phyloP scores from a whole-genome alignment of 257 asterid species.

The Ehretia macrophylla region DNA sequence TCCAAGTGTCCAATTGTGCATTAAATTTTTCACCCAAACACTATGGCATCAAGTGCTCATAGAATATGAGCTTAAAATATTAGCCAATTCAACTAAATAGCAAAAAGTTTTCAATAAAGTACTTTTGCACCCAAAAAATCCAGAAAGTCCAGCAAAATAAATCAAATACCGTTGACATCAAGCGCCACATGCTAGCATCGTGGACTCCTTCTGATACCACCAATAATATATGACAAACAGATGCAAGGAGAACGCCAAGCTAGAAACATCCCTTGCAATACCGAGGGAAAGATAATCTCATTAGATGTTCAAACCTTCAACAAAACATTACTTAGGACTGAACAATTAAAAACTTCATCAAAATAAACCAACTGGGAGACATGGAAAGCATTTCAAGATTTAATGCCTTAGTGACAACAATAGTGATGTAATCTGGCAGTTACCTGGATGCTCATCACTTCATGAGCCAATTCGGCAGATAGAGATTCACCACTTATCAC shows the following conservation, averaged over 20 bases:
- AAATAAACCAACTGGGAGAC: background rate
- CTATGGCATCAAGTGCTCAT: background rate
- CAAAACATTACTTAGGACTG: background rate
- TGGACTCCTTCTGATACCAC: conserved; percentile 90
- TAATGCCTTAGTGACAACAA: background rate
- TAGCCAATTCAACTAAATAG: background rate
- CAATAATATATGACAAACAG: conserved; percentile 71
- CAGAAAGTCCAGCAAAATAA: conserved; percentile 12
- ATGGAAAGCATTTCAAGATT: no score
- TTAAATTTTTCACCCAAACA: no score
- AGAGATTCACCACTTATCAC: conserved; percentile 71
- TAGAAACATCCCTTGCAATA: conserved; percentile 73
- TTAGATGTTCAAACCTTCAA: conserved; percentile 5
- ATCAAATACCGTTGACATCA: conserved; percentile 69
- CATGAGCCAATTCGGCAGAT: conserved; percentile 91
- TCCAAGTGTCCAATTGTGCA: background rate
- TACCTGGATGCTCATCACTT: conserved; percentile 95
- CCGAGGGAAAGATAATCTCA: conserved; percentile 23
- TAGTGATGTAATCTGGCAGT: conserved; percentile 9
- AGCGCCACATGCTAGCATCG: conserved; percentile 85
- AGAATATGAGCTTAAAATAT: background rate
- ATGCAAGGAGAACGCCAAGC: conserved; percentile 92
- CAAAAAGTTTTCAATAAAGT: background rate
- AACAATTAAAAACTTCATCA: background rate
- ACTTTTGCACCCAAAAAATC: background rate